phyloP scores from a whole-genome alignment of 495 filamentous ascomycete genomes.

The Penicillium odoratum region DNA sequence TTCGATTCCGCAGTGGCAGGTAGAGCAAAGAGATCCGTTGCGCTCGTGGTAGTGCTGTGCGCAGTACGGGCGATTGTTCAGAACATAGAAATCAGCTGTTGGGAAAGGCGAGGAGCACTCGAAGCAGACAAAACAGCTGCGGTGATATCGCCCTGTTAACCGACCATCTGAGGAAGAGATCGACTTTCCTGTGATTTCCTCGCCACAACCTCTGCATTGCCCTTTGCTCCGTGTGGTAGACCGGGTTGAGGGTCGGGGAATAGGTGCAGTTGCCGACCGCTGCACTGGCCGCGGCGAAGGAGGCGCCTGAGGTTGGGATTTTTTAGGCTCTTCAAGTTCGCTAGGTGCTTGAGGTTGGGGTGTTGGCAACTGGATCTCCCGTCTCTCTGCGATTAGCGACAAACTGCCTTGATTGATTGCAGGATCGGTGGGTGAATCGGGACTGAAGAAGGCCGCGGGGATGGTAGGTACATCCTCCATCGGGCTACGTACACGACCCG shows the following conservation, averaged over 20 bases:
- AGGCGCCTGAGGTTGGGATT: constrained; percentile 10
- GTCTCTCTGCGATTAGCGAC: constrained; percentile 39
- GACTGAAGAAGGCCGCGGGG: constrained; percentile 34
- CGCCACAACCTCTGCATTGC: constrained; percentile 78
- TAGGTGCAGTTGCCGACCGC: constrained; percentile 28
- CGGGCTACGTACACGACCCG: constrained; percentile 22
- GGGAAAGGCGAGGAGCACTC: constrained; percentile 80
- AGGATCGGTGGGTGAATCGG: constrained; percentile 63
- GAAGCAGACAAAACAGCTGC: constrained; percentile 87
- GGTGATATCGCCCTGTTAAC: constrained; percentile 91
- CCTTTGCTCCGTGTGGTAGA: constrained; percentile 56
- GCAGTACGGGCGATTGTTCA: constrained; percentile 85
- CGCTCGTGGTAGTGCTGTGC: constrained; percentile 89
- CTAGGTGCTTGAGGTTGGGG: not conserved
- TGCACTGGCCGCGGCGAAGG: constrained; percentile 26
- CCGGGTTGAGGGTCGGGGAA: constrained; percentile 33
- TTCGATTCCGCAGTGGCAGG: constrained; percentile 84
- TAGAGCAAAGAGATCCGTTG: constrained; percentile 79
- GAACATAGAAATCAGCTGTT: constrained; percentile 90
- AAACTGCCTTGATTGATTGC: constrained; percentile 46
- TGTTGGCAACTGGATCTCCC: not conserved
- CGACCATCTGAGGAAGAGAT: constrained; percentile 92
- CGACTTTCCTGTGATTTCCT: constrained; percentile 83
- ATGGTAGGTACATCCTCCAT: constrained; percentile 38
- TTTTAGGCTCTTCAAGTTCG: constrained; percentile 11